A percentile compares a stretch with the other conserved stretches of the same genome.
Evolutionary conservation across 2,329 filamentous ascomycete genomes (phyloP).

Genomic region (Ramularia collo-cygni): DNA sequence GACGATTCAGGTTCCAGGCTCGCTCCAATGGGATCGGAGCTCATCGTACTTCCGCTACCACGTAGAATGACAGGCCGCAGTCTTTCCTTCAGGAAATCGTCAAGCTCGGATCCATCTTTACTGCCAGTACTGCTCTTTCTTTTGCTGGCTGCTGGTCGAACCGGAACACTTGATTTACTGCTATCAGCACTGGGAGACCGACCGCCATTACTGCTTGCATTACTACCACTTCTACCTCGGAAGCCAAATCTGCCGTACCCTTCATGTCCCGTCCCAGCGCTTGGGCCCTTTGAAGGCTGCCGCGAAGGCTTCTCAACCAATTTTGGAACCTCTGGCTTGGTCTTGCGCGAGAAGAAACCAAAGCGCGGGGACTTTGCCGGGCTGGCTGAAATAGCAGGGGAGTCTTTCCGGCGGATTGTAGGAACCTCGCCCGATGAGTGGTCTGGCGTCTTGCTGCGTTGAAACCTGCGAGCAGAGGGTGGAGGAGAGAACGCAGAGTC

Average conservation of each 20-base stretch:
- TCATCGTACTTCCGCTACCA: slow-evolving; percentile 36
- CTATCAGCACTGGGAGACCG: slow-evolving; percentile 41
- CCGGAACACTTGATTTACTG: slow-evolving; percentile 29
- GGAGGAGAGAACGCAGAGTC: slow-evolving; percentile 29
- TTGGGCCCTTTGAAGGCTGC: slow-evolving; percentile 64
- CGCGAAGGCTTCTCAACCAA: slow-evolving; percentile 52
- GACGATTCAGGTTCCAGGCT: slow-evolving; percentile 14
- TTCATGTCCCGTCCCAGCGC: slow-evolving; percentile 90
- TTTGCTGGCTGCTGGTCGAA: slow-evolving; percentile 25
- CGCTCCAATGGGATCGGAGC: slow-evolving; percentile 7
- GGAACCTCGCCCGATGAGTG: slow-evolving; percentile 5
- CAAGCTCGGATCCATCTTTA: slow-evolving; percentile 37
- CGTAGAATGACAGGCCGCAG: slow-evolving; percentile 40
- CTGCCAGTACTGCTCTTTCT: slow-evolving; percentile 39
- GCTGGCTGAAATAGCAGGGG: slow-evolving; percentile 41
- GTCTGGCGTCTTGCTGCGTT: slow-evolving; percentile 15
- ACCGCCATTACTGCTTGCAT: slow-evolving; percentile 43
- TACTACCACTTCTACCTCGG: slow-evolving; percentile 59
- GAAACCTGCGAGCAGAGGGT: slow-evolving; percentile 17
- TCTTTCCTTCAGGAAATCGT: slow-evolving; percentile 41
- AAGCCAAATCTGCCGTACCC: slow-evolving; percentile 64
- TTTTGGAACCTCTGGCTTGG: slow-evolving; percentile 52
- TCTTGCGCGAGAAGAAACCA: slow-evolving; percentile 67
- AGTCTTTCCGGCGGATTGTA: slow-evolving; percentile 24
- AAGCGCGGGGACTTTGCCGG: slow-evolving; percentile 60